Percentiles rank a stretch among this genome's conserved stretches.
Conservation (phyloP, 2,329 filamentous ascomycete species). For the Exophiala xenobiotica region DNA sequence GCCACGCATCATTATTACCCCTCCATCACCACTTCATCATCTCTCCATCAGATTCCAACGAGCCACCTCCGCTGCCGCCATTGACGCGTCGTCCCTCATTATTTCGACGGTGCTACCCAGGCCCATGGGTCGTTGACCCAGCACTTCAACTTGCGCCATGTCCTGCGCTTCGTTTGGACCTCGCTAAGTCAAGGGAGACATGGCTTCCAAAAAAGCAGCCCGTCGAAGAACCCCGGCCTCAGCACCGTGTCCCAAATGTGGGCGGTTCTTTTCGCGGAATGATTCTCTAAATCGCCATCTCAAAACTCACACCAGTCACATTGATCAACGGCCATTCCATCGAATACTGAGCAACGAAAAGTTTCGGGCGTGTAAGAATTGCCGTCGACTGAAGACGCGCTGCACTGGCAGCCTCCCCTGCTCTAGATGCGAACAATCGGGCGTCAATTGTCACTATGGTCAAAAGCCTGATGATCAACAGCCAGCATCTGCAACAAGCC, state of each 20-base stretch:
- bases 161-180: background rate
- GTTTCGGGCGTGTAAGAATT: conserved; percentile 24
- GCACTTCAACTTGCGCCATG: background rate
- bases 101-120: no score
- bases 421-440: conserved; percentile 19
- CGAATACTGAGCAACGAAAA: conserved; percentile 25
- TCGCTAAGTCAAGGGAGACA: conserved; percentile 1
- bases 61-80: no score
- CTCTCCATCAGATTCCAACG: no score
- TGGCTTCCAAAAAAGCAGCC: conserved; percentile 11
- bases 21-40: no score
- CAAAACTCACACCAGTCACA: conserved; percentile 19
- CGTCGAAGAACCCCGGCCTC: conserved; percentile 24
- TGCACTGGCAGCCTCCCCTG: conserved; percentile 24
- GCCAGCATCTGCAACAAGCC: conserved; percentile 1
- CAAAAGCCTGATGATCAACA: conserved; percentile 1
- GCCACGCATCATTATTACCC: no score
- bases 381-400: conserved; percentile 22
- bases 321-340: conserved; percentile 22
- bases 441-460: conserved; percentile 22
- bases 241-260: conserved; percentile 25
- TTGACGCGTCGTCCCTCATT: no score
- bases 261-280: conserved; percentile 22
- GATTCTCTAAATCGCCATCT: conserved; percentile 25
- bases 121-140: background rate